These are phyloP conservation scores for Thielaviopsis musarum DNA, from an alignment of 2,329 filamentous ascomycete species.

Conservation along the genomic window DNA sequence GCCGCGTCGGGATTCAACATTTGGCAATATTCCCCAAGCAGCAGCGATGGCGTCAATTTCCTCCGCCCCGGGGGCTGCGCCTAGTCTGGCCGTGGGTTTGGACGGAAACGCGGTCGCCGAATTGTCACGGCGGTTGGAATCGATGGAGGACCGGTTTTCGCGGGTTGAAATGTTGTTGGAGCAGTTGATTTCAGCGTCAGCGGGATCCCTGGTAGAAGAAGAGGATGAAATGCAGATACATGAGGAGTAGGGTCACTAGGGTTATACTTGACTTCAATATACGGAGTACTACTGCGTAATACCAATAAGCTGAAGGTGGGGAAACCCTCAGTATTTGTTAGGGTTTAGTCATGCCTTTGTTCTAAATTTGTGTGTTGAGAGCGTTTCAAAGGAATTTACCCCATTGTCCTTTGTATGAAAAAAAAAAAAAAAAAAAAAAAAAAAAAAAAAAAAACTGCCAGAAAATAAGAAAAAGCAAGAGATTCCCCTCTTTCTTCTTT, in stretches of 20 bases:
- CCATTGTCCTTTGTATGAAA: neutral
- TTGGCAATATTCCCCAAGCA: conserved; percentile 28
- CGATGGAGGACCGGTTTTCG: conserved; percentile 32
- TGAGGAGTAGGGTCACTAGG: too few species aligned
- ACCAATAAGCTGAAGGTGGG: too few species aligned
- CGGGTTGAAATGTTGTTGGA: conserved; percentile 32
- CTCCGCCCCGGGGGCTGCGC: conserved; percentile 13
- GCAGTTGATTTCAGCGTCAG: conserved; percentile 17
- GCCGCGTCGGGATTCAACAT: conserved; percentile 39
- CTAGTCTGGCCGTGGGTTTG: neutral
- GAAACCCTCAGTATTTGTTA: neutral
- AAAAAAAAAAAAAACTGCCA: too few species aligned
- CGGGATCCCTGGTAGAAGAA: neutral
- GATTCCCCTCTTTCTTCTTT: neutral
- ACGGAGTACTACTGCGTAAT: too few species aligned
- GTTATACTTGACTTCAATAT: too few species aligned
- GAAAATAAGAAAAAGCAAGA: neutral
- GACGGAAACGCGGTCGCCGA: conserved; percentile 26
- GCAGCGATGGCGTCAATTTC: neutral
- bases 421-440: too few species aligned
- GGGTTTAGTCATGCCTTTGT: neutral
- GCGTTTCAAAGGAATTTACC: too few species aligned
- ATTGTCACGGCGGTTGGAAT: conserved; percentile 27
- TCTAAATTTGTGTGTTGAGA: neutral
- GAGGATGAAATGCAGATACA: too few species aligned